Evolutionary conservation across 1,284 basidiomycete species (phyloP).

Genomic region (Macrocystidia cucumis): DNA sequence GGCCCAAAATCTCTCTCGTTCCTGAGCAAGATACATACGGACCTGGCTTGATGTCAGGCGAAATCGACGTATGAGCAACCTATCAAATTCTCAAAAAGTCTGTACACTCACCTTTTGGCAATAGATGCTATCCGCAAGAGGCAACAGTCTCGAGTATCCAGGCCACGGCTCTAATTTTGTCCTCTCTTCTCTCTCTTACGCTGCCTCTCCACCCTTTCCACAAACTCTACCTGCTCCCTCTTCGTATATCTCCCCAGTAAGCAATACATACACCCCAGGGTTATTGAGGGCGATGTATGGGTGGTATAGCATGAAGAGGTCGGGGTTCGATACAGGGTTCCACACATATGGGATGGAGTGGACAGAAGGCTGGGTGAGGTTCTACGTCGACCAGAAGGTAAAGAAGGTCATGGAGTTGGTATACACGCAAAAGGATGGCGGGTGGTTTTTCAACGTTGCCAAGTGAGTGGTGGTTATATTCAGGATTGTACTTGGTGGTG

Average conservation of each 20-base stretch:
- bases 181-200: slow-evolving; percentile 67
- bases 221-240: background rate
- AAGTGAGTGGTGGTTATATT: slow-evolving; percentile 39
- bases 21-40: slow-evolving; percentile 70
- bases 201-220: slow-evolving; percentile 35
- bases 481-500: slow-evolving; percentile 27
- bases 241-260: no score
- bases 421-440: slow-evolving; percentile 16
- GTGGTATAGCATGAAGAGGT: slow-evolving; percentile 30
- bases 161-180: slow-evolving; percentile 65
- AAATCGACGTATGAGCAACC: slow-evolving; percentile 44
- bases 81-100: background rate
- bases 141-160: slow-evolving; percentile 52
- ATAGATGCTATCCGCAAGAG: slow-evolving; percentile 60
- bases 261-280: no score
- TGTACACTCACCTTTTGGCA: no score
- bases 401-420: slow-evolving; percentile 23
- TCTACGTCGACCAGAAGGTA: slow-evolving; percentile 63
- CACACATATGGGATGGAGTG: slow-evolving; percentile 79
- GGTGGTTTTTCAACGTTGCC: slow-evolving; percentile 40
- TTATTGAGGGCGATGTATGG: no score
- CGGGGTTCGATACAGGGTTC: slow-evolving; percentile 37
- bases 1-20: slow-evolving; percentile 77
- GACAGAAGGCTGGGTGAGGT: slow-evolving; percentile 60
- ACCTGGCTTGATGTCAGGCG: slow-evolving; percentile 61